phyloP scores from a whole-genome alignment of 495 filamentous ascomycete genomes.

The Cercophora scortea region DNA sequence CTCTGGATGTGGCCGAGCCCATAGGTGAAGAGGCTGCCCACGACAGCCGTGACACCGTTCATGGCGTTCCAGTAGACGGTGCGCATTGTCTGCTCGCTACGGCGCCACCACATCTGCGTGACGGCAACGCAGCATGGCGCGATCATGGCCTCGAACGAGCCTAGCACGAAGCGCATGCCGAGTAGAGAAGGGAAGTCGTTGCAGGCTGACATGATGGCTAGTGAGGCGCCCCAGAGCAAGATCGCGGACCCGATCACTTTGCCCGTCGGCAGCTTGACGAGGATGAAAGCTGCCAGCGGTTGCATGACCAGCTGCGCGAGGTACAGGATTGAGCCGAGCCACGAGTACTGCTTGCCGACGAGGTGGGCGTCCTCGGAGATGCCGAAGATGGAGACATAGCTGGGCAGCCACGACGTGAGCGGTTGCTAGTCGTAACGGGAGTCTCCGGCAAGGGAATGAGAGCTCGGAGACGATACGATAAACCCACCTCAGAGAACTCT shows the following conservation, averaged over 20 bases:
- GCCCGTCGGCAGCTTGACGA: conserved; percentile 43
- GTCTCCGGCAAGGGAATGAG: too few relatives aligned
- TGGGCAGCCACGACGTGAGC: neutral
- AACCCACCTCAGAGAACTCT: conserved; percentile 35
- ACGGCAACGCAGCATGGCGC: conserved; percentile 43
- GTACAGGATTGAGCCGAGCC: conserved; percentile 38
- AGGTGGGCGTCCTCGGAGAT: conserved; percentile 42
- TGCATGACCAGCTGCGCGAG: conserved; percentile 39
- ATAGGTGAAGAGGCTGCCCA: conserved; percentile 46
- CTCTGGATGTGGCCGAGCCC: conserved; percentile 53
- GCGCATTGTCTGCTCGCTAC: conserved; percentile 42
- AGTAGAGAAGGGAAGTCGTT: conserved; percentile 39
- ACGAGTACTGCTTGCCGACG: conserved; percentile 39
- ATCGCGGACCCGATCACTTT: conserved; percentile 35
- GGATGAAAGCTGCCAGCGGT: conserved; percentile 34
- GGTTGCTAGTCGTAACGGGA: too few relatives aligned
- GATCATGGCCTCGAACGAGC: conserved; percentile 36
- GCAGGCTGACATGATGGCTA: conserved; percentile 30
- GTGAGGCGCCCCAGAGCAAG: conserved; percentile 32
- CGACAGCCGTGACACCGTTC: conserved; percentile 41
- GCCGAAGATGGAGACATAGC: conserved; percentile 47
- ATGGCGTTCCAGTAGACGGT: conserved; percentile 46
- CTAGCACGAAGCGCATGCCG: conserved; percentile 32
- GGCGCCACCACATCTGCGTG: conserved; percentile 51
- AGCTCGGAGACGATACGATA: neutral